These are phyloP conservation scores for Cladosporium cucumerinum DNA, from an alignment of 2,329 filamentous ascomycete species.

Conservation along the genomic window DNA sequence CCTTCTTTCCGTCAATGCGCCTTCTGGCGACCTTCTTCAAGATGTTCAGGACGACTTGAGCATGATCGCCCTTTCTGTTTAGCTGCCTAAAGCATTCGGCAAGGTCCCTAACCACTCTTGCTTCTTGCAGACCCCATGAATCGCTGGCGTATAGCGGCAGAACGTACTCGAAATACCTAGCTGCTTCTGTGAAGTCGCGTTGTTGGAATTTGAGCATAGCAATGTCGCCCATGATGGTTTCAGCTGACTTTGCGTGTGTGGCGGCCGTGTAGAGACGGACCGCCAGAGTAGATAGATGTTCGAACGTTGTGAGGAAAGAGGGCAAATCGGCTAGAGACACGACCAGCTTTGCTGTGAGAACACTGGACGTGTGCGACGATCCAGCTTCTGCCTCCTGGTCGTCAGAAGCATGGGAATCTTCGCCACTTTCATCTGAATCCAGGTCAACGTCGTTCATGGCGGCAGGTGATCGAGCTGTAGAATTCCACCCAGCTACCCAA, in stretches of 20 bases:
- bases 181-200: conserved; percentile 72
- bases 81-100: conserved; percentile 76
- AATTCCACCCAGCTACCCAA: conserved; percentile 72
- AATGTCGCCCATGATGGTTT: conserved; percentile 77
- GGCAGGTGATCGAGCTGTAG: background rate
- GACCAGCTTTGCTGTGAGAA: background rate
- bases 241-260: conserved; percentile 71
- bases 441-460: conserved; percentile 36
- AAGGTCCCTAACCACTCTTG: conserved; percentile 83
- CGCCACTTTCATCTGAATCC: conserved; percentile 23
- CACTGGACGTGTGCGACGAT: background rate
- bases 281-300: conserved; percentile 49
- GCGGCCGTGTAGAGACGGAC: conserved; percentile 80
- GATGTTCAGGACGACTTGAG: conserved; percentile 70
- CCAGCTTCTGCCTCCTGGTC: background rate
- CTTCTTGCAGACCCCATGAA: conserved; percentile 75
- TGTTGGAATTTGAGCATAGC: conserved; percentile 70
- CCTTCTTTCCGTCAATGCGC: background rate
- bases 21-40: conserved; percentile 59
- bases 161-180: conserved; percentile 72
- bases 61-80: conserved; percentile 72
- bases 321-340: background rate
- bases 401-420: background rate
- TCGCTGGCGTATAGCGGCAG: conserved; percentile 74
- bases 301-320: conserved; percentile 10